phyloP scores from a whole-genome alignment of 441 rosid genomes.

The Jatropha multifida region DNA sequence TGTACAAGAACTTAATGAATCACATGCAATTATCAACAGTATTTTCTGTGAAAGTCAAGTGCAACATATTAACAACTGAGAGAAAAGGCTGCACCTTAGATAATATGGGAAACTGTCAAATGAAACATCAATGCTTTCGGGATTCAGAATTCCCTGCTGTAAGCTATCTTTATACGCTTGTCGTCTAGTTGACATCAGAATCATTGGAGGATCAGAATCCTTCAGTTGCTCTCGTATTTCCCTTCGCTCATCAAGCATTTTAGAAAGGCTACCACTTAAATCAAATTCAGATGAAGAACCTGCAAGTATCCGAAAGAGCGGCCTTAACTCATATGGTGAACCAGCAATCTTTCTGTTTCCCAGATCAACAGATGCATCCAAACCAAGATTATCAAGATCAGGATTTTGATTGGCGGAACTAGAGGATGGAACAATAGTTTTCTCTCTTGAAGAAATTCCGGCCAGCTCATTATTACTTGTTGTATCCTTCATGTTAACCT shows the following conservation, averaged over 20 bases:
- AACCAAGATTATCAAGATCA: slow-evolving; percentile 47
- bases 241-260: slow-evolving; percentile 59
- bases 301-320: slow-evolving; percentile 61
- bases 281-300: slow-evolving; percentile 60
- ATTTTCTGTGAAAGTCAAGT: neutral
- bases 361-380: slow-evolving; percentile 55
- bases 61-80: neutral
- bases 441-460: slow-evolving; percentile 55
- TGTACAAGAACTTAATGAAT: neutral
- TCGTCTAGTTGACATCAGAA: slow-evolving; percentile 58
- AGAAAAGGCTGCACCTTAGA: slow-evolving; percentile 55
- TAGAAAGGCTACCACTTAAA: slow-evolving; percentile 52
- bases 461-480: slow-evolving; percentile 52
- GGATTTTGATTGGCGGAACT: slow-evolving; percentile 54
- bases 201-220: slow-evolving; percentile 48
- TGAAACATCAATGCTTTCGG: slow-evolving; percentile 71
- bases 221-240: slow-evolving; percentile 55
- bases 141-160: slow-evolving; percentile 61
- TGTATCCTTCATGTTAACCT: slow-evolving; percentile 69
- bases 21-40: neutral
- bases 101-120: slow-evolving; percentile 88
- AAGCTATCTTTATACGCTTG: slow-evolving; percentile 73
- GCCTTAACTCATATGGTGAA: slow-evolving; percentile 59
- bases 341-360: slow-evolving; percentile 55
- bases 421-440: slow-evolving; percentile 49